These are phyloP conservation scores for Przewalskia tangutica DNA, from an alignment of 257 asterid genomes.

Conservation along the genomic window DNA sequence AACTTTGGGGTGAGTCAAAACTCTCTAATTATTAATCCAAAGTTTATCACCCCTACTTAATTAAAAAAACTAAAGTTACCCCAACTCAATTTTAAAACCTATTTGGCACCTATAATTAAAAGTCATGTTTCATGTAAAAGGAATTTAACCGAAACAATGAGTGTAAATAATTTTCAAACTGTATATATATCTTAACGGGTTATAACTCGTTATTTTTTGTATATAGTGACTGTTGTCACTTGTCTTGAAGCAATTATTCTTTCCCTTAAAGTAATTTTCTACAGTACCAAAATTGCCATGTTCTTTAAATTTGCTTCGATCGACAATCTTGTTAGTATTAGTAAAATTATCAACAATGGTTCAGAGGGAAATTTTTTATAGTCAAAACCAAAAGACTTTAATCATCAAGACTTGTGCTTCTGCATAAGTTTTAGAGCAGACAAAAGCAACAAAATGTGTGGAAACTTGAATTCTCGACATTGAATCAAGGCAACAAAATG, in stretches of 20 bases:
- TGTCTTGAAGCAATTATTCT: too few species aligned
- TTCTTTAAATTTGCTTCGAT: background rate
- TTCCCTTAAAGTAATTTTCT: background rate
- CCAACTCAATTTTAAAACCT: too few species aligned
- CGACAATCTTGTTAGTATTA: too few species aligned
- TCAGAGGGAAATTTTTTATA: background rate
- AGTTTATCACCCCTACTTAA: too few species aligned
- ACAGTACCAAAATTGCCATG: background rate
- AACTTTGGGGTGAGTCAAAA: too few species aligned
- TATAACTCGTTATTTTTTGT: too few species aligned
- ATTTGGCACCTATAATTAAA: too few species aligned
- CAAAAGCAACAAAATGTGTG: background rate
- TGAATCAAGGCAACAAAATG: background rate
- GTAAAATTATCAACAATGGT: background rate
- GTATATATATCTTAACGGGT: background rate
- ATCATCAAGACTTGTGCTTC: background rate
- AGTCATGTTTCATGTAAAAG: too few species aligned
- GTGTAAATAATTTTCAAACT: background rate
- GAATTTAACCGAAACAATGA: too few species aligned
- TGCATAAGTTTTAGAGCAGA: background rate
- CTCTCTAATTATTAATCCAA: too few species aligned
- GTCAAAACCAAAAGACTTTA: background rate
- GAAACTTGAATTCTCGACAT: background rate
- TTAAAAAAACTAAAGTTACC: too few species aligned
- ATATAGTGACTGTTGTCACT: too few species aligned